Base-by-base conservation (phyloP, 345 rosid species). In the Lagerstroemia speciosa region DNA sequence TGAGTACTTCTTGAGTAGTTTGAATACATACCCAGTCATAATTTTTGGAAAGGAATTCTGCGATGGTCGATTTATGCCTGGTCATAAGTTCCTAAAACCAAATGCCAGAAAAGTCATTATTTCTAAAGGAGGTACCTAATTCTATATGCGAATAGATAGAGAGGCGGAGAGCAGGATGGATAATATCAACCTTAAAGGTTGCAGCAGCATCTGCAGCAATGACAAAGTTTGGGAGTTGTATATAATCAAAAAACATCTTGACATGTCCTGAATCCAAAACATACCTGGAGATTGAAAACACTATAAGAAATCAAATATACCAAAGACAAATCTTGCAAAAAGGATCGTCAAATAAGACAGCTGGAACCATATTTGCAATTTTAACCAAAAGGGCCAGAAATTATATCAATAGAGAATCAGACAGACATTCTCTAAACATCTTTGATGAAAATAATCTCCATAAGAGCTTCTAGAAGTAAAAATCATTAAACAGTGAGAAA, bases 131-230 rank as follows among this genome's bases (percentile, higher is more conserved):
- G n/a, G n/a, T n/a, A n/a, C n/a, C n/a, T n/a, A n/a, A n/a, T n/a
- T n/a, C n/a, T n/a, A n/a, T n/a, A n/a, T n/a, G n/a, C n/a, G n/a
- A n/a, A n/a, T n/a, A n/a, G n/a, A n/a, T n/a, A n/a, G n/a, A n/a
- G n/a, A n/a, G n/a, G n/a, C n/a, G n/a, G n/a, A n/a, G n/a, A n/a
- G n/a, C n/a, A n/a, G 30, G 48, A 52, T 32, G 55, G 38, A 46
- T 64, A 50, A 65, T 64, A 43, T 34, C 71, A 68, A 95, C 98
- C 99, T 92, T 95, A 79, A 95, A 92, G 60, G 99, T 90, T 14
- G 94, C 98, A 79, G 96, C 99, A 76, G 96, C 99, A 87, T 92
- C 98, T 50, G 99, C 98, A 66, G 98, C 92, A 78, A 95, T 81
- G 69, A 92, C 98, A 24, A 95, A 95, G 78, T 95, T 92, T 38